Conservation (phyloP, 2,329 filamentous ascomycete species). For the Chrysoporthe puriensis region DNA sequence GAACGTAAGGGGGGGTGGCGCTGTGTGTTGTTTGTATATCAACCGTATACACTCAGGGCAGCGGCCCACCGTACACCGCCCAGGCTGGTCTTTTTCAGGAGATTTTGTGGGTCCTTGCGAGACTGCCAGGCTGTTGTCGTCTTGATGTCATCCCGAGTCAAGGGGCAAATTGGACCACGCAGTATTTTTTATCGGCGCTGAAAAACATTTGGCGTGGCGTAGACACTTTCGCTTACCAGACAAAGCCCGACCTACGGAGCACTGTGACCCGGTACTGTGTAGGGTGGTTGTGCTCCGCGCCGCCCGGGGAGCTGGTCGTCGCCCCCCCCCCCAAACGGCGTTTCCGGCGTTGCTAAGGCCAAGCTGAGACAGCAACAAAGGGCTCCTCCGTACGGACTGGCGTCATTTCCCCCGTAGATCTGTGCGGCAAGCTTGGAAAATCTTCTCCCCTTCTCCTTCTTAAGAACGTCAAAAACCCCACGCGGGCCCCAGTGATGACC, state of each 20-base stretch:
- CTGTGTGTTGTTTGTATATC: not conserved
- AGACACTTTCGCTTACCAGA: not conserved
- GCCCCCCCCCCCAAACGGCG: not conserved
- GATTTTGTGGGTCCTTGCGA: constrained; percentile 5
- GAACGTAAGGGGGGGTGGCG: not conserved
- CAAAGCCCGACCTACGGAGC: constrained; percentile 8
- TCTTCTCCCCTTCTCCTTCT: constrained; percentile 5
- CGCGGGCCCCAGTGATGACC: not conserved
- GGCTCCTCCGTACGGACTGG: constrained; percentile 8
- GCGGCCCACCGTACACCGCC: constrained; percentile 13
- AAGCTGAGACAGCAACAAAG: not conserved
- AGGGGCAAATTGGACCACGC: constrained; percentile 8
- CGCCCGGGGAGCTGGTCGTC: no score
- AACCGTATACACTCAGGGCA: not conserved
- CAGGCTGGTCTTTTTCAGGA: not conserved
- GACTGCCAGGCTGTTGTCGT: constrained; percentile 1
- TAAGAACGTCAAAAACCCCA: constrained; percentile 7
- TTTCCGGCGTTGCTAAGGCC: not conserved
- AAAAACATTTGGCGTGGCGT: not conserved
- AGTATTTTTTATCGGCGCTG: not conserved
- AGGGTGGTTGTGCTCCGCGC: constrained; percentile 10
- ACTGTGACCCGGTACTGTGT: constrained; percentile 14
- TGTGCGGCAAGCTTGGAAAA: not conserved
- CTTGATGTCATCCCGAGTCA: constrained; percentile 14
- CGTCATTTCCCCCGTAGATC: constrained; percentile 9